A percentile compares a stretch with the other conserved stretches of the same genome.
These are phyloP conservation scores for Trichoderma gamsii DNA, from an alignment of 495 filamentous ascomycete genomes.

Conservation along the genomic window DNA sequence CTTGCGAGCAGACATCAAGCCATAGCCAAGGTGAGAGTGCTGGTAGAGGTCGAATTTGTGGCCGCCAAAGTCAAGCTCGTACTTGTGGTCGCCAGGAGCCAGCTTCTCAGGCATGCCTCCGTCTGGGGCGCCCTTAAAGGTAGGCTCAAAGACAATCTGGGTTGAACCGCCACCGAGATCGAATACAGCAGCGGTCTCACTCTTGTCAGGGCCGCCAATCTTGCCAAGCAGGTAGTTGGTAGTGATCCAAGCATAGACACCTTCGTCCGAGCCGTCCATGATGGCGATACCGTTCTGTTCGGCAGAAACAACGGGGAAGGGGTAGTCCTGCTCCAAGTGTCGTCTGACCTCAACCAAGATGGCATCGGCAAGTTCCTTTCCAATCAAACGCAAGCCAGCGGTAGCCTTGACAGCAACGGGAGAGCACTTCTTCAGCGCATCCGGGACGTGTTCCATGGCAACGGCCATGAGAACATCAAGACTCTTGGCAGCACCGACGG, in stretches of 20 bases:
- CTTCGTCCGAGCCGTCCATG: slow-evolving; percentile 92
- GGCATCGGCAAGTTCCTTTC: slow-evolving; percentile 69
- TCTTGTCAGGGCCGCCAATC: slow-evolving; percentile 87
- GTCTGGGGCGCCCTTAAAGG: slow-evolving; percentile 61
- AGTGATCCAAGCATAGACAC: slow-evolving; percentile 99
- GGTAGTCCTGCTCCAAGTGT: slow-evolving; percentile 82
- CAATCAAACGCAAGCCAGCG: slow-evolving; percentile 80
- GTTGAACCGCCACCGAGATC: slow-evolving; percentile 95
- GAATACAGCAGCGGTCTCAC: slow-evolving; percentile 86
- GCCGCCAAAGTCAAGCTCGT: slow-evolving; percentile 83
- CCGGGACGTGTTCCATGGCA: slow-evolving; percentile 74
- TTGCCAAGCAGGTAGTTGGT: slow-evolving; percentile 97
- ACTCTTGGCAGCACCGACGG: slow-evolving; percentile 81
- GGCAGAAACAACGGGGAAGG: slow-evolving; percentile 84
- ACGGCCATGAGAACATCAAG: slow-evolving; percentile 82
- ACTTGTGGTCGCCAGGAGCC: slow-evolving; percentile 91
- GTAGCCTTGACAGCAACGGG: slow-evolving; percentile 96
- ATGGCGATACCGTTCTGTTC: slow-evolving; percentile 83
- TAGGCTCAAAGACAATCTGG: slow-evolving; percentile 96
- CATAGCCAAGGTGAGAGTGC: slow-evolving; percentile 95
- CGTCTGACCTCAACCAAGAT: slow-evolving; percentile 81
- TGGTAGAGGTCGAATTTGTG: slow-evolving; percentile 93
- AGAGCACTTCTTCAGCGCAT: slow-evolving; percentile 78
- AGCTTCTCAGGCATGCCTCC: slow-evolving; percentile 87
- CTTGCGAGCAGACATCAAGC: slow-evolving; percentile 88